phyloP scores from a whole-genome alignment of 257 asterid species.

The Mitragyna speciosa region DNA sequence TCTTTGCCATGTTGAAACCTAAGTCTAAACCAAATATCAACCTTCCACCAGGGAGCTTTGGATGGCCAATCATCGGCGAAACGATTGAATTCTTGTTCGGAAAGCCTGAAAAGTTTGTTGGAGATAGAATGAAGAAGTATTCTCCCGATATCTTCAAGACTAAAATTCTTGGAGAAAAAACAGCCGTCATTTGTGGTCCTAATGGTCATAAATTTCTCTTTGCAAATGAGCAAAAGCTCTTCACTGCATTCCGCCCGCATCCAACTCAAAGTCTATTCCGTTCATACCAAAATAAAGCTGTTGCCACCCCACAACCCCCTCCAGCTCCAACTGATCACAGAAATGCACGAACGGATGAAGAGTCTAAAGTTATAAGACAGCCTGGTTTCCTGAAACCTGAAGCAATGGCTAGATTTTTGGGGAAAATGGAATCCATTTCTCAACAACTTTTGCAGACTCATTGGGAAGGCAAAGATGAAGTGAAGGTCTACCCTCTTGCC shows the following conservation, averaged over 20 bases:
- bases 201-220: conserved; percentile 68
- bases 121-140: conserved; percentile 52
- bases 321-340: neutral
- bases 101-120: conserved; percentile 61
- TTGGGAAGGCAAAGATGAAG: conserved; percentile 35
- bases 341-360: conserved; percentile 17
- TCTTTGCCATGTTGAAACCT: neutral
- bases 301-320: neutral
- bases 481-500: conserved; percentile 44
- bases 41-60: conserved; percentile 72
- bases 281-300: conserved; percentile 39
- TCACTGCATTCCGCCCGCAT: conserved; percentile 62
- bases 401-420: conserved; percentile 49
- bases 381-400: conserved; percentile 71
- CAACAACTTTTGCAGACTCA: conserved; percentile 38
- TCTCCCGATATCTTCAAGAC: conserved; percentile 65
- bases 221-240: conserved; percentile 57
- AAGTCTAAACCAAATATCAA: neutral
- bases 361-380: conserved; percentile 42
- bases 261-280: conserved; percentile 59
- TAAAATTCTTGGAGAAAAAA: conserved; percentile 65
- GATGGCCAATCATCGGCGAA: conserved; percentile 71
- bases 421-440: conserved; percentile 42
- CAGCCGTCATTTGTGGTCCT: conserved; percentile 71
- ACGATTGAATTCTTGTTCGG: conserved; percentile 50